Percentiles rank a stretch among this genome's conserved stretches.
phyloP scores from a whole-genome alignment of 768 basidiomycete genomes.

The Pulveroboletus sp. region DNA sequence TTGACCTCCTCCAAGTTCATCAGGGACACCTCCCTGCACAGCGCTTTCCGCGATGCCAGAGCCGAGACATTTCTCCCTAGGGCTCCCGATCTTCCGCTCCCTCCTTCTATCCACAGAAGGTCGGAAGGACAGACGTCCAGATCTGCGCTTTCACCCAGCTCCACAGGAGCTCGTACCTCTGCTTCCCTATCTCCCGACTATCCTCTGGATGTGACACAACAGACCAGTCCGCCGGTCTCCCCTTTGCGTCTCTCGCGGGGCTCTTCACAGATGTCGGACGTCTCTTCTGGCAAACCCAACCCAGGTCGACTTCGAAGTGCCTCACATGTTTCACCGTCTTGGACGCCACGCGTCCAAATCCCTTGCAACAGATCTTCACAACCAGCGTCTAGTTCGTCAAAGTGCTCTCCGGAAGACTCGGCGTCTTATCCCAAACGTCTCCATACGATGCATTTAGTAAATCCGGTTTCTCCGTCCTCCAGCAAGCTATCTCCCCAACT shows the following conservation, averaged over 20 bases:
- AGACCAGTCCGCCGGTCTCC: neutral
- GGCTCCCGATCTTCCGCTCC: slow-evolving; percentile 25
- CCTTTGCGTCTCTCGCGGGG: neutral
- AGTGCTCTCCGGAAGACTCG: slow-evolving; percentile 19
- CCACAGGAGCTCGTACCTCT: neutral
- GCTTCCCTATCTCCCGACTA: neutral
- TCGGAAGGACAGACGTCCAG: neutral
- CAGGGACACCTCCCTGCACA: slow-evolving; percentile 23
- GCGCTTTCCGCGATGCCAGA: slow-evolving; percentile 32
- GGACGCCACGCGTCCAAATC: slow-evolving; percentile 14
- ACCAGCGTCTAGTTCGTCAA: slow-evolving; percentile 6
- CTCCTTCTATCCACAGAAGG: neutral
- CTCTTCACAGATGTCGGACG: slow-evolving; percentile 3
- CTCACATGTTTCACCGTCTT: neutral
- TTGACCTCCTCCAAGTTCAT: slow-evolving; percentile 24
- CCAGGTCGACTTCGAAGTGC: slow-evolving; percentile 1
- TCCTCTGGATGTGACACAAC: neutral
- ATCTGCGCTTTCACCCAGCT: neutral
- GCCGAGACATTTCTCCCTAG: slow-evolving; percentile 26
- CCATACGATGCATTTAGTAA: slow-evolving; percentile 1
- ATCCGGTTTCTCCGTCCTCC: neutral
- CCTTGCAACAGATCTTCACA: slow-evolving; percentile 4
- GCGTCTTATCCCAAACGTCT: slow-evolving; percentile 3
- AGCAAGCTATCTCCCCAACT: slow-evolving; percentile 6
- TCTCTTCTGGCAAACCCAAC: neutral